Evolutionary conservation across 2,329 filamentous ascomycete species (phyloP).

Genomic region (Boeremia lycopersici): DNA sequence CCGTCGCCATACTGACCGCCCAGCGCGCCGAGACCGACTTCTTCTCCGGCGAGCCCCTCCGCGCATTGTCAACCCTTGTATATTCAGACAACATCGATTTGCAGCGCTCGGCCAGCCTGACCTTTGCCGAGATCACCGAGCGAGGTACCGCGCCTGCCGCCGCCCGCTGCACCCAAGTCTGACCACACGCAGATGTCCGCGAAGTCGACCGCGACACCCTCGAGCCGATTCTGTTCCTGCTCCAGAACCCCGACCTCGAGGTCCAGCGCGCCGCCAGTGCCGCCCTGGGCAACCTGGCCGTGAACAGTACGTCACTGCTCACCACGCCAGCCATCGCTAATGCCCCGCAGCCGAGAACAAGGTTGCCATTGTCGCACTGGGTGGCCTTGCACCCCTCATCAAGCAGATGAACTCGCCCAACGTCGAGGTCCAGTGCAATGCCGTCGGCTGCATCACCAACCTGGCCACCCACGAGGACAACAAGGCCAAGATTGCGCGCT

Average conservation of each 20-base stretch:
- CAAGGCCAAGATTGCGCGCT: constrained; percentile 97
- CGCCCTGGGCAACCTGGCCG: constrained; percentile 91
- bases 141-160: constrained; percentile 67
- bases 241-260: constrained; percentile 95
- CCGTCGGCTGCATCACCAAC: constrained; percentile 98
- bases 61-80: constrained; percentile 91
- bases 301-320: constrained; percentile 73
- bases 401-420: constrained; percentile 98
- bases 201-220: constrained; percentile 95
- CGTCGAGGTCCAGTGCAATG: constrained; percentile 98
- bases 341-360: constrained; percentile 86
- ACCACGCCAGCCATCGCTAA: constrained; percentile 49
- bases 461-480: constrained; percentile 98
- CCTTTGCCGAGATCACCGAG: constrained; percentile 98
- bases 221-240: constrained; percentile 91
- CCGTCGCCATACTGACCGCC: constrained; percentile 39
- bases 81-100: constrained; percentile 99
- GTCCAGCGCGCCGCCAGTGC: constrained; percentile 96
- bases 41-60: constrained; percentile 93
- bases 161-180: constrained; percentile 14
- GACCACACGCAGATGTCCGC: constrained; percentile 78
- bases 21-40: constrained; percentile 97
- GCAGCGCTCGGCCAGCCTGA: constrained; percentile 94
- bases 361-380: constrained; percentile 90
- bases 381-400: constrained; percentile 88